Evolutionary conservation across 2,329 filamentous ascomycete genomes (phyloP), one percentile per base, ranked within the genome.

Genomic region (Paecilomyces dactylethromorphus): DNA sequence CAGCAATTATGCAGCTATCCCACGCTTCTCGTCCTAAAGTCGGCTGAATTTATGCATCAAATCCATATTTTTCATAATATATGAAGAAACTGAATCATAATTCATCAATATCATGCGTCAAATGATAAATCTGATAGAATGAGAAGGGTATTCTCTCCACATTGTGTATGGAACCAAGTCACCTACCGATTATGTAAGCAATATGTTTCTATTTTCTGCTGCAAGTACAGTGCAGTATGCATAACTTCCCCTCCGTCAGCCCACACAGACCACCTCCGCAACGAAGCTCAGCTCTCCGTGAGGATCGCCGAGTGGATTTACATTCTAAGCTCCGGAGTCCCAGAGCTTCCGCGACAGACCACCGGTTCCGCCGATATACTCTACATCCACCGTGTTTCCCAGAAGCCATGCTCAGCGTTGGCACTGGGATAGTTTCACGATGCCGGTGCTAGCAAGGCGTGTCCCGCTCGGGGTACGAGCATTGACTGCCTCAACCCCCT

Each of bases 371-470:
- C 50, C 50, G 50, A 29, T 21, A 26, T 29, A 52, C 22, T 52
- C 15, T 13, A 52, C 50, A 11, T 52, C n/a, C 39, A n/a, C 35
- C 35, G 33, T 15, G 11, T 21, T 18, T 18, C 39, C 54, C 54
- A 31, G 10, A n/a, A 21, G 50, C 26, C 50, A 52, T 52, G 50
- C 26, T 24, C 50, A 52, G 13, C 54, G 11, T 26, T 39, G 39
- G 39, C 33, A 31, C 18, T 26, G 29, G 22, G n/a, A 24, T 26
- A 33, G 15, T 49, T 33, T 29, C 29, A 24, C 18, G 26, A 55
- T 55, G 54, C 55, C 55, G n/a, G 18, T 50, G 33, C 35, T 52
- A 10, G n/a, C 35, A 31, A 56, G 24, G 55, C 39, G 31, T 53
- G 29, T 22, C 24, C 33, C 39, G 21, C 35, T 31, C 24, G n/a